Conservation (phyloP, 2,329 filamentous ascomycete species). For the Macroventuria anomochaeta region DNA sequence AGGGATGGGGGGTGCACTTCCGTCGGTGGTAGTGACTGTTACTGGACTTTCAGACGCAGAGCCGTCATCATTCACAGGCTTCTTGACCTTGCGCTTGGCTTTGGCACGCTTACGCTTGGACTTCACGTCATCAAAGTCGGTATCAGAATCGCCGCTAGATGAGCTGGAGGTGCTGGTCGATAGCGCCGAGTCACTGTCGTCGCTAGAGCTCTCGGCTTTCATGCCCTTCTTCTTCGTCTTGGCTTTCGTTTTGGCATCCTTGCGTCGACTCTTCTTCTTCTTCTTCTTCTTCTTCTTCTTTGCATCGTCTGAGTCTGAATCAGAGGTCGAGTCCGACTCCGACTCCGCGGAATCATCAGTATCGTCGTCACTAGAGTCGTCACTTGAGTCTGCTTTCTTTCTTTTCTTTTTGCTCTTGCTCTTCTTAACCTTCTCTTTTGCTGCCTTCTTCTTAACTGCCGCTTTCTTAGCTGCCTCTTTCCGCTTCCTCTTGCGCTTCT, state of each 20-base stretch:
- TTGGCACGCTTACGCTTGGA: constrained; percentile 26
- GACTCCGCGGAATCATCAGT: constrained; percentile 25
- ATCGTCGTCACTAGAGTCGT: constrained; percentile 23
- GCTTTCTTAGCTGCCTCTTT: constrained; percentile 19
- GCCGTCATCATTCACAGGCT: constrained; percentile 19
- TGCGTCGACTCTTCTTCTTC: constrained; percentile 24
- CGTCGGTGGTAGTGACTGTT: constrained; percentile 1
- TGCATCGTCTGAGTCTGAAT: constrained; percentile 18
- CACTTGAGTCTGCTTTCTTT: constrained; percentile 27
- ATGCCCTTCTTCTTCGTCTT: constrained; percentile 33
- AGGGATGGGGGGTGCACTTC: constrained; percentile 9
- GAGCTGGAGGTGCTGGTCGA: constrained; percentile 16
- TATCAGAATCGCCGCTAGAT: constrained; percentile 23
- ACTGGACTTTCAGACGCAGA: neutral
- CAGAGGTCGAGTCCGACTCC: constrained; percentile 15
- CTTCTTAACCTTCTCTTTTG: constrained; percentile 27
- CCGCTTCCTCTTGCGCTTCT: constrained; percentile 29
- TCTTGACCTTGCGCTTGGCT: constrained; percentile 24
- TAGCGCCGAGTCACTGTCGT: constrained; percentile 20
- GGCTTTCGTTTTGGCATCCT: constrained; percentile 25
- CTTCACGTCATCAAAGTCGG: constrained; percentile 14
- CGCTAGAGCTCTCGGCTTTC: constrained; percentile 29
- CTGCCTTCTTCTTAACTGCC: constrained; percentile 26
- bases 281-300: constrained; percentile 29
- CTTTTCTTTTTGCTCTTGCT: constrained; percentile 30